Base-by-base conservation (phyloP, 164 flowering plant species). In the Euptelea pleiosperma region DNA sequence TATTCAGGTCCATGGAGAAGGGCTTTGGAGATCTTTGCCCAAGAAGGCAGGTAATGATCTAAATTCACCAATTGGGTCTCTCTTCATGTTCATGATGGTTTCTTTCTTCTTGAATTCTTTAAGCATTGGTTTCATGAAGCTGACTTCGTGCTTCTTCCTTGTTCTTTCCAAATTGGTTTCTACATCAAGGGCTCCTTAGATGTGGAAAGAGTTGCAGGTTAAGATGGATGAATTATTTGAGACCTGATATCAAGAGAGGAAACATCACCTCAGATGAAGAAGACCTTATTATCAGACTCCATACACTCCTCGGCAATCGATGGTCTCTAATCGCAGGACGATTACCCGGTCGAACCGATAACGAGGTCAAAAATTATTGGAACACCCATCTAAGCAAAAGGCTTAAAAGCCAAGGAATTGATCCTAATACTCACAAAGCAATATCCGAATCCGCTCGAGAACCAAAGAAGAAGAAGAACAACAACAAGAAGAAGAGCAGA, bases 291-390 rank as follows among this genome's bases (percentile, higher is more conserved):
- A 70, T 82, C 50, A 65, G 82, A 60, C 62, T 84, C 39, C 90
- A 84, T 45, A 46, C 72, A 15, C 71, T 85, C 19, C 76, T 80
- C 1, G 86, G 85, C 14, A 82, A 85, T 54, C 71, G 91, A 28
- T 85, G 91, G 91, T 82, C 91, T 47, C 69, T 84, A 6, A 84
- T 84, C 8, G 84, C 90, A 0, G 83, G 83, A 5, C 58, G 82
- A 48, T 69, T 84, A 47, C 87, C 90, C 1, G 90, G 90, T 66
- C 78, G 90, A 66, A 84, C 90, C 14, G 90, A 84, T 70, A 84
- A 84, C 64, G 89, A 84, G 76, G 82, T 84, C n/a, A 84, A 84
- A 64, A 84, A 84, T 39, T 77, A 82, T 37, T 84, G 87, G 87
- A 79, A 84, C 62, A 82, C 83, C 52, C 85, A 84, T 55, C 79